Evolutionary conservation across 2,329 filamentous ascomycete genomes (phyloP).

Genomic region (Meredithiella fracta): DNA sequence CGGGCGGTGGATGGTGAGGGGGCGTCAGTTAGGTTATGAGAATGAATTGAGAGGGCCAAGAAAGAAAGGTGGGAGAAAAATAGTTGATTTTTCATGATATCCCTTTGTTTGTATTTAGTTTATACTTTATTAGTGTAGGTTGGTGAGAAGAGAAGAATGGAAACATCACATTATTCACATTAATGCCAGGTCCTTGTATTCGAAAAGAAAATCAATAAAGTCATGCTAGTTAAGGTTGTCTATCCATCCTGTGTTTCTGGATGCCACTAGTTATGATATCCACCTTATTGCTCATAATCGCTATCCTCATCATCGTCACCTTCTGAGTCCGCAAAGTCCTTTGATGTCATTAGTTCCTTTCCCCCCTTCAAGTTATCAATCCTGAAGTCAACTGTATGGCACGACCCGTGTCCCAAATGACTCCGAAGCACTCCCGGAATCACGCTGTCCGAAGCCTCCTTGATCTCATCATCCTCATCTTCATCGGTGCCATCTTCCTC

Average conservation of each 20-base stretch:
- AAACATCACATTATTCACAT: too few species aligned
- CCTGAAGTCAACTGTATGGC: slow-evolving; percentile 50
- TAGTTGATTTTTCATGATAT: slow-evolving; percentile 11
- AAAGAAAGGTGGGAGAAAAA: not conserved
- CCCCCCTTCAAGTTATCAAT: slow-evolving; percentile 62
- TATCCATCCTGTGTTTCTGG: not conserved
- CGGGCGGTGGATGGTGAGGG: slow-evolving; percentile 38
- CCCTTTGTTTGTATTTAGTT: not conserved
- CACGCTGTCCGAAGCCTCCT: too few species aligned
- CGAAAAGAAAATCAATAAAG: too few species aligned
- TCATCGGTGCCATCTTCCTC: too few species aligned
- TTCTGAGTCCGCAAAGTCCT: slow-evolving; percentile 47
- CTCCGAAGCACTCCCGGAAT: too few species aligned
- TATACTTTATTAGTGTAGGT: not conserved
- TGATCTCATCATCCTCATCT: too few species aligned
- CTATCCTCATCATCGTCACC: slow-evolving; percentile 34
- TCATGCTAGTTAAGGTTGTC: too few species aligned
- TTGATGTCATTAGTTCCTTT: slow-evolving; percentile 52
- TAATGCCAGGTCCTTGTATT: too few species aligned
- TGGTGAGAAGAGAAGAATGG: too few species aligned
- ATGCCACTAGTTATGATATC: not conserved
- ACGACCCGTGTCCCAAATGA: slow-evolving; percentile 23
- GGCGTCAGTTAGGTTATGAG: slow-evolving; percentile 36
- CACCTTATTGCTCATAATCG: slow-evolving; percentile 7
- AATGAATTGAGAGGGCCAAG: not conserved